Percentiles rank a stretch among this genome's conserved stretches.
Evolutionary conservation across 2,329 filamentous ascomycete species (phyloP).

Genomic region (Beauveria rudraprayagi): DNA sequence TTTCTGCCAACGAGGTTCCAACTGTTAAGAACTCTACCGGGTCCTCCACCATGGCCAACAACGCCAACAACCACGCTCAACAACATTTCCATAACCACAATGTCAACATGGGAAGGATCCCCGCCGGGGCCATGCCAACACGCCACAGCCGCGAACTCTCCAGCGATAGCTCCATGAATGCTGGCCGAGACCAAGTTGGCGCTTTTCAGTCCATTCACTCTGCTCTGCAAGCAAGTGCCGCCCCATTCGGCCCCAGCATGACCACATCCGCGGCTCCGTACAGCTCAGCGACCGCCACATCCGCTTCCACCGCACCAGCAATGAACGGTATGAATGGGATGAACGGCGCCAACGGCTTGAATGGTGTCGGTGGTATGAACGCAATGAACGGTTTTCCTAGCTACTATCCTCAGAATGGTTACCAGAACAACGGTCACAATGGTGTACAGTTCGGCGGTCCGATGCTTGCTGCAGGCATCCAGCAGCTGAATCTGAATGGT

Average conservation of each 20-base stretch:
- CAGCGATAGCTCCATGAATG: constrained; percentile 33
- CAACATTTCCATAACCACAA: constrained; percentile 70
- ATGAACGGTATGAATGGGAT: constrained; percentile 20
- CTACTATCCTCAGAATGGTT: constrained; percentile 23
- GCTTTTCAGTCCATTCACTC: constrained; percentile 58
- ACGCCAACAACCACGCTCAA: constrained; percentile 51
- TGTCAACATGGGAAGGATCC: constrained; percentile 72
- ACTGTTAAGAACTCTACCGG: constrained; percentile 66
- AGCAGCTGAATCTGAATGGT: constrained; percentile 51
- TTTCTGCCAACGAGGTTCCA: constrained; percentile 81
- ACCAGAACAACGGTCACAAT: constrained; percentile 17
- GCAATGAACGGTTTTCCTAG: constrained; percentile 16
- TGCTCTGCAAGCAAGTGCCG: constrained; percentile 69
- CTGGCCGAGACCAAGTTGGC: constrained; percentile 35
- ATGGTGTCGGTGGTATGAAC: neutral
- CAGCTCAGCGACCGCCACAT: constrained; percentile 18
- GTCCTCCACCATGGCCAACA: constrained; percentile 32
- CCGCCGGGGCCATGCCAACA: constrained; percentile 54
- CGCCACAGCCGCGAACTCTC: constrained; percentile 69
- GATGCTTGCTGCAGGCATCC: constrained; percentile 61
- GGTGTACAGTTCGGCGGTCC: constrained; percentile 28
- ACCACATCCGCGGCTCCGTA: constrained; percentile 21
- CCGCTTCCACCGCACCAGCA: constrained; percentile 18
- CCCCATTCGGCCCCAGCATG: constrained; percentile 63
- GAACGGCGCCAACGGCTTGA: neutral